These are phyloP conservation scores for Sporothrix dimorphospora DNA, from an alignment of 2,329 filamentous ascomycete genomes.

Conservation along the genomic window DNA sequence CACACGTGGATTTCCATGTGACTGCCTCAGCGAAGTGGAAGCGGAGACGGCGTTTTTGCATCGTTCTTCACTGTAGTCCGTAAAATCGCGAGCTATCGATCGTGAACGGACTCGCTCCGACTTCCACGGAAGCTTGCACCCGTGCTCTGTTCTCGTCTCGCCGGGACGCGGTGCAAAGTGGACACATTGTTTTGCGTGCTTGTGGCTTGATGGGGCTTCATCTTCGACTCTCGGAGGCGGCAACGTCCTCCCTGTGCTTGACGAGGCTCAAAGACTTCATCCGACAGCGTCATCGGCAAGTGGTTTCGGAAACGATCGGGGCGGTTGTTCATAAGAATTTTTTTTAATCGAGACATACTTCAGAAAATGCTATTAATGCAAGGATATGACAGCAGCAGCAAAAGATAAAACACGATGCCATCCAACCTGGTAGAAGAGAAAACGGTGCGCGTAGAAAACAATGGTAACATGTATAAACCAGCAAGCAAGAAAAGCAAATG, in stretches of 20 bases:
- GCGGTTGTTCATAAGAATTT: background rate
- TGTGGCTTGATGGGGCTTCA: background rate
- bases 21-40: background rate
- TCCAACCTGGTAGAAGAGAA: constrained; percentile 6
- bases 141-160: background rate
- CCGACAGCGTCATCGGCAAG: background rate
- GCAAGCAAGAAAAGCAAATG: background rate
- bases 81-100: background rate
- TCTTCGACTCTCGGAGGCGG: background rate
- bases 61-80: background rate
- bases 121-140: constrained; percentile 21
- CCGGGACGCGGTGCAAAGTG: background rate
- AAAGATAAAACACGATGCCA: background rate
- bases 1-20: constrained; percentile 26
- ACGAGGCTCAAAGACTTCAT: background rate
- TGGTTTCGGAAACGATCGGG: constrained; percentile 11
- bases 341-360: background rate
- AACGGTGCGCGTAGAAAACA: background rate
- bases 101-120: background rate
- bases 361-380: constrained; percentile 3
- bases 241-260: background rate
- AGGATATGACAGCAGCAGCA: background rate
- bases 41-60: background rate
- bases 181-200: background rate
- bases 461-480: background rate